Conservation (phyloP, 805 yeast genomes). For the Candida lessepsii region DNA sequence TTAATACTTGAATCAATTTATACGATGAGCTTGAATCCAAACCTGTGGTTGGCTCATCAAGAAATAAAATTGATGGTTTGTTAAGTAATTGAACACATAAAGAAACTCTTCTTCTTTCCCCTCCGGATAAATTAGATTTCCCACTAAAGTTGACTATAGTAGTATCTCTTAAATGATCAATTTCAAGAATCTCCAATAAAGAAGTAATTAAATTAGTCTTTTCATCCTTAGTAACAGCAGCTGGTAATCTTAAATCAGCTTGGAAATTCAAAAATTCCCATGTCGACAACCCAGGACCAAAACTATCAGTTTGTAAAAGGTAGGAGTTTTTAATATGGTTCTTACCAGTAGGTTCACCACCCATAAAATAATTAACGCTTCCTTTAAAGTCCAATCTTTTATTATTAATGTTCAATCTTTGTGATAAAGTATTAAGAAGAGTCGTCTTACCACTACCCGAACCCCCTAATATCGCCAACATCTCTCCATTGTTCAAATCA, state of each 20-base stretch:
- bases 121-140: conserved; percentile 68
- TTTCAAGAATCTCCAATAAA: conserved; percentile 61
- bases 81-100: conserved; percentile 75
- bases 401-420: conserved; percentile 43
- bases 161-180: conserved; percentile 62
- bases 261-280: conserved; percentile 68
- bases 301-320: conserved; percentile 71
- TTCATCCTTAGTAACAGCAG: conserved; percentile 40
- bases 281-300: conserved; percentile 70
- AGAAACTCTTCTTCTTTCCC: conserved; percentile 76
- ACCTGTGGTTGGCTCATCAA: conserved; percentile 91
- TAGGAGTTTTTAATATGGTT: conserved; percentile 48
- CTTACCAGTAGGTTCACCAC: conserved; percentile 6
- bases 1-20: conserved; percentile 58
- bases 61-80: conserved; percentile 71
- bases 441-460: conserved; percentile 89
- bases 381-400: conserved; percentile 45
- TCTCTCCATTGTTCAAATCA: conserved; percentile 56
- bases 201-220: conserved; percentile 54
- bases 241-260: conserved; percentile 66
- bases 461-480: conserved; percentile 84
- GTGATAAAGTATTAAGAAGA: conserved; percentile 62
- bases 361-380: conserved; percentile 30
- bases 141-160: conserved; percentile 42
- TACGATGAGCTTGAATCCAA: conserved; percentile 76